Conservation (phyloP, 2,329 filamentous ascomycete species). For the Corniculantispora saksenae region DNA sequence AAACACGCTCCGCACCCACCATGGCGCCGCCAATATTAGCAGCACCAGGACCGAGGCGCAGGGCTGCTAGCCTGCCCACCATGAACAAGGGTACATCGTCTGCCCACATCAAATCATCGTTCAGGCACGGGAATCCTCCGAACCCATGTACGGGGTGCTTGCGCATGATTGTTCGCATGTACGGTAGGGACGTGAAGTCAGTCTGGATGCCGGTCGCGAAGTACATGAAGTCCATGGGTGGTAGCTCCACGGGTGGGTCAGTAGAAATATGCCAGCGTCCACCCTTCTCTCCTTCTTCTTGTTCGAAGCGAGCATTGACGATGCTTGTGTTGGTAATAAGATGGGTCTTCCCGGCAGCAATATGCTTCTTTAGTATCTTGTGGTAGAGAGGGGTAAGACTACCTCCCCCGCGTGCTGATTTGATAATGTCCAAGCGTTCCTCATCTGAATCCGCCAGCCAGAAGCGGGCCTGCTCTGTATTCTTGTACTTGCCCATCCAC, state of each 20-base stretch:
- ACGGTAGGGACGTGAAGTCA: constrained; percentile 61
- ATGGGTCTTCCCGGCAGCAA: constrained; percentile 50
- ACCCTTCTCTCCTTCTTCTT: constrained; percentile 32
- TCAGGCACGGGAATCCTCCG: constrained; percentile 71
- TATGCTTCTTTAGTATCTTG: constrained; percentile 65
- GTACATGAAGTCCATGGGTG: constrained; percentile 68
- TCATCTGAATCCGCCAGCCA: constrained; percentile 74
- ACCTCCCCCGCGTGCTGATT: constrained; percentile 70
- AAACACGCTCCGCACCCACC: constrained; percentile 70
- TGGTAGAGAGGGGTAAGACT: constrained; percentile 71
- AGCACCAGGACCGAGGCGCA: constrained; percentile 71
- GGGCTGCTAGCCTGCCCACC: constrained; percentile 65
- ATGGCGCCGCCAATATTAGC: constrained; percentile 74
- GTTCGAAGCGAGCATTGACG: constrained; percentile 50
- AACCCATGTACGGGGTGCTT: constrained; percentile 63
- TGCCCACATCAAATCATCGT: constrained; percentile 74
- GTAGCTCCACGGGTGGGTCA: constrained; percentile 52
- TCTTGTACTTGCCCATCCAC: constrained; percentile 83
- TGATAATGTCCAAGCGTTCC: constrained; percentile 66
- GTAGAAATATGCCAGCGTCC: constrained; percentile 48
- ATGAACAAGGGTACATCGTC: constrained; percentile 73
- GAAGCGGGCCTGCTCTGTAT: constrained; percentile 73
- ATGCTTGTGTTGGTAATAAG: constrained; percentile 62
- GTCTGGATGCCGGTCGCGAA: constrained; percentile 73
- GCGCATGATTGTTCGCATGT: constrained; percentile 58